Evolutionary conservation across 2,329 filamentous ascomycete genomes (phyloP).

Genomic region (Parascedosporium putredinis): DNA sequence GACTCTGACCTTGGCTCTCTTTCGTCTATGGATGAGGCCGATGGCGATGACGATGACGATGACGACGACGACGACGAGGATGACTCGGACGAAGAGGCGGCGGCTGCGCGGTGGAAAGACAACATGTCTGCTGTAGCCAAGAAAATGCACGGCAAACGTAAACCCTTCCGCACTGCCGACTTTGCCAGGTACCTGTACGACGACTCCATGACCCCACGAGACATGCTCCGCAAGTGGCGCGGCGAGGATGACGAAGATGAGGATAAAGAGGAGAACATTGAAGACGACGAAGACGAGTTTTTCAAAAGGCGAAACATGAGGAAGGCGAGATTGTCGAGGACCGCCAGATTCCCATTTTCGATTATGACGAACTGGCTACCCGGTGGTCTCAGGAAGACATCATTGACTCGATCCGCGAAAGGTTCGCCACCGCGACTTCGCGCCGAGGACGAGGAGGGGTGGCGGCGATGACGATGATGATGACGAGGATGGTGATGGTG

Average conservation of each 20-base stretch:
- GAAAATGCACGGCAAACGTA: conserved; percentile 57
- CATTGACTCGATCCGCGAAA: conserved; percentile 60
- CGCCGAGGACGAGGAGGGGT: conserved; percentile 15
- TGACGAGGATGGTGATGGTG: conserved; percentile 42
- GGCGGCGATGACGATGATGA: too few relatives aligned
- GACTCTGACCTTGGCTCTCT: conserved; percentile 93
- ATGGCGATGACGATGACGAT: conserved; percentile 33
- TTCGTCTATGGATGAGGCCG: conserved; percentile 31
- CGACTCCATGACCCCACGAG: conserved; percentile 59
- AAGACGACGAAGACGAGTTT: conserved; percentile 51
- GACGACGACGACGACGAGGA: conserved; percentile 41
- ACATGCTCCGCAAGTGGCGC: conserved; percentile 72
- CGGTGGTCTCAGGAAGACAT: conserved; percentile 80
- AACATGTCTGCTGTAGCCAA: conserved; percentile 70
- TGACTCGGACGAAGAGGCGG: conserved; percentile 57
- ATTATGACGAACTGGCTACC: conserved; percentile 69
- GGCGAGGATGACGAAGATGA: conserved; percentile 44
- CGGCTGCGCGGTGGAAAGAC: conserved; percentile 74
- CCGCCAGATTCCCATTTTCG: conserved; percentile 64
- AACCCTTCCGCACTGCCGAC: conserved; percentile 68
- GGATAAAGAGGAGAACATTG: conserved; percentile 27
- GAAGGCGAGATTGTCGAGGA: conserved; percentile 69
- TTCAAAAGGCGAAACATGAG: conserved; percentile 55
- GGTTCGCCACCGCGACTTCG: conserved; percentile 61
- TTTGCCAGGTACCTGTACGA: conserved; percentile 87